These are phyloP conservation scores for Ammopiptanthus mongolicus DNA, from an alignment of 306 rosid species.

Conservation along the genomic window DNA sequence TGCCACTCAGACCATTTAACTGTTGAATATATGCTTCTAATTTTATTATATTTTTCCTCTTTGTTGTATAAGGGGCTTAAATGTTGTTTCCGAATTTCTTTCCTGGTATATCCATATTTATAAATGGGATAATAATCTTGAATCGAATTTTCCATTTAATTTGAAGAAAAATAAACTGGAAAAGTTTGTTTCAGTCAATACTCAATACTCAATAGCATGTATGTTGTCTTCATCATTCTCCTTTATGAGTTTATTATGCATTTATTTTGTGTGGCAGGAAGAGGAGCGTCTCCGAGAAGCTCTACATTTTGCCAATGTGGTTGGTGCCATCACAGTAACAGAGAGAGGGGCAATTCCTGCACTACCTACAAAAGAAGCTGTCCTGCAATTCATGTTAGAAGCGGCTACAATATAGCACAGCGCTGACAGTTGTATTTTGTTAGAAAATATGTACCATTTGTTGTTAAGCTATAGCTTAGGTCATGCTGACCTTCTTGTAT, in stretches of 20 bases:
- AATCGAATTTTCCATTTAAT: neutral
- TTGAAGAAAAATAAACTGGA: neutral
- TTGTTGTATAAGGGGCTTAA: neutral
- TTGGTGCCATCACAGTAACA: constrained; percentile 76
- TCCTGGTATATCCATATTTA: neutral
- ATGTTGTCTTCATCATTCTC: neutral
- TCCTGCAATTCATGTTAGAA: constrained; percentile 34
- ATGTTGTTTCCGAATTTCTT: neutral
- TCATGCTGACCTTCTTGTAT: constrained; percentile 7
- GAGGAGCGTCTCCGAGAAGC: constrained; percentile 61
- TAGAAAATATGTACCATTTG: constrained; percentile 25
- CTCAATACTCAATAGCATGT: no score
- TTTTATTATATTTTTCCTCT: neutral
- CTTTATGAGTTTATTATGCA: neutral
- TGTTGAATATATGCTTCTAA: neutral
- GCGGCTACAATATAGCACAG: constrained; percentile 9
- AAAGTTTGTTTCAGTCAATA: neutral
- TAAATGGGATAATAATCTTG: neutral
- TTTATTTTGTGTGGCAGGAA: constrained; percentile 38
- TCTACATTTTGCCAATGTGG: constrained; percentile 62
- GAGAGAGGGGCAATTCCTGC: constrained; percentile 92
- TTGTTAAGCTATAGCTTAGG: constrained; percentile 20
- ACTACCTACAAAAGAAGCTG: constrained; percentile 66
- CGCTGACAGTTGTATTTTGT: neutral
- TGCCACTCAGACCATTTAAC: no score